A percentile compares a stretch with the other conserved stretches of the same genome.
phyloP scores from a whole-genome alignment of 768 basidiomycete species.

The Lentinus tigrinus region DNA sequence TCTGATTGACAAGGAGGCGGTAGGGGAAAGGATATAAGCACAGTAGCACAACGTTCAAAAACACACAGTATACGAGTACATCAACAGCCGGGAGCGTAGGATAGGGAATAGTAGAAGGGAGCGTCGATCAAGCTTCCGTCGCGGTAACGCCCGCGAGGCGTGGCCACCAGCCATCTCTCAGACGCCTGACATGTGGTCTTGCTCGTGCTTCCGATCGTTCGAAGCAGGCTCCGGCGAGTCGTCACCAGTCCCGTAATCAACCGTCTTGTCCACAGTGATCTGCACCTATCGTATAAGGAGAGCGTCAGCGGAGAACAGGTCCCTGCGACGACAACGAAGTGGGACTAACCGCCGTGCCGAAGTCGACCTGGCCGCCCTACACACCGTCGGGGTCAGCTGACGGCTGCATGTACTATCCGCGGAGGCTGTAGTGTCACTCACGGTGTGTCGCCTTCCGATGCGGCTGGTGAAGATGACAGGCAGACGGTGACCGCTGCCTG shows the following conservation, averaged over 20 bases:
- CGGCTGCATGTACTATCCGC: not conserved
- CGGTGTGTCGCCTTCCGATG: slow-evolving; percentile 12
- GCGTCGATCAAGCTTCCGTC: too few species aligned
- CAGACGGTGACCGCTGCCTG: slow-evolving; percentile 16
- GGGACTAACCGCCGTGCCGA: slow-evolving; percentile 16
- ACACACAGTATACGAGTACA: too few species aligned
- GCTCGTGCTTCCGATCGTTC: slow-evolving; percentile 4
- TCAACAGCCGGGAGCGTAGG: not conserved
- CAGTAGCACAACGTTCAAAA: too few species aligned
- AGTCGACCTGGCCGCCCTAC: slow-evolving; percentile 13
- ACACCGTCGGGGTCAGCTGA: slow-evolving; percentile 6
- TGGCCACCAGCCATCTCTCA: not conserved
- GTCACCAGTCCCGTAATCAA: slow-evolving; percentile 24
- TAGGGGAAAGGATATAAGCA: too few species aligned
- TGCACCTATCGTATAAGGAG: slow-evolving; percentile 16
- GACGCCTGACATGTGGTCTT: not conserved
- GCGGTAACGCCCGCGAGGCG: not conserved
- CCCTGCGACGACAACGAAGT: not conserved
- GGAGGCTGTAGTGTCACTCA: slow-evolving; percentile 1
- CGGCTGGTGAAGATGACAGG: slow-evolving; percentile 17
- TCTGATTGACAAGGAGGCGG: too few species aligned
- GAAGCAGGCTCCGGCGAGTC: slow-evolving; percentile 8
- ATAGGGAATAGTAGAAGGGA: not conserved
- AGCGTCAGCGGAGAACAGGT: slow-evolving; percentile 3
- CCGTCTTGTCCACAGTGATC: slow-evolving; percentile 29